Base-by-base conservation (phyloP, 2,329 filamentous ascomycete species). In the Falciphora oryzae region DNA sequence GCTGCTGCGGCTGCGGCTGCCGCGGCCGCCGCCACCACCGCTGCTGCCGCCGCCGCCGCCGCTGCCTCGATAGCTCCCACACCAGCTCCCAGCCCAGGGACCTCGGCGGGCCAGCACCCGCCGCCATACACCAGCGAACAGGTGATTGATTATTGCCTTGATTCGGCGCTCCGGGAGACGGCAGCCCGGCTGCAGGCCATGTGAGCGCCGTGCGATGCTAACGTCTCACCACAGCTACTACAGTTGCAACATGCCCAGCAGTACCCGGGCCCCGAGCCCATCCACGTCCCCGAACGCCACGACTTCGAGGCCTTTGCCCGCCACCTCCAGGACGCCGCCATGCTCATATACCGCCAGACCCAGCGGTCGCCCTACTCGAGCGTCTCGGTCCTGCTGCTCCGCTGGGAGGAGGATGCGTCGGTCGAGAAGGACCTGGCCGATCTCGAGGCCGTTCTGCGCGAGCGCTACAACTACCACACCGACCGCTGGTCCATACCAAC, bases 261-360 rank as follows among this genome's bases (percentile, higher is more conserved):
- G 32, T 69, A 67, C 18, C 56, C 62, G 4, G 31, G 66, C 31
- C 63, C 69, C 64, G 70, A 70, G 32, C 56, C 70, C 16, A 66
- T 69, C 31, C 67, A 68, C 14, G 29, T 69, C 7, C 66, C 71
- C 29, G 73, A 85, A 70, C 81, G 83, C 68, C 81, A 85, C 75
- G 85, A 88, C 70, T 89, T 89, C 75, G 86, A 89, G 74, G 82
- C 84, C 63, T 89, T 89, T 72, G 86, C 86, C 66, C 82, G 86
- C 60, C 86, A 89, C 76, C 80, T 89, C 59, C 86, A 89, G 72
- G 86, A 89, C 80, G 86, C 86, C 62, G 86, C 86, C 68, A 87
- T 88, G 82, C 79, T 87, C 70, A 87, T 89, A 69, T 85, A 87
- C 72, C 81, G 84, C 67, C 85, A 88, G 74, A 84, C 84, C 59